Percentiles rank a stretch among this genome's conserved stretches.
These are phyloP conservation scores for Penicillium cataractarum DNA, from an alignment of 495 filamentous ascomycete genomes.

Conservation along the genomic window DNA sequence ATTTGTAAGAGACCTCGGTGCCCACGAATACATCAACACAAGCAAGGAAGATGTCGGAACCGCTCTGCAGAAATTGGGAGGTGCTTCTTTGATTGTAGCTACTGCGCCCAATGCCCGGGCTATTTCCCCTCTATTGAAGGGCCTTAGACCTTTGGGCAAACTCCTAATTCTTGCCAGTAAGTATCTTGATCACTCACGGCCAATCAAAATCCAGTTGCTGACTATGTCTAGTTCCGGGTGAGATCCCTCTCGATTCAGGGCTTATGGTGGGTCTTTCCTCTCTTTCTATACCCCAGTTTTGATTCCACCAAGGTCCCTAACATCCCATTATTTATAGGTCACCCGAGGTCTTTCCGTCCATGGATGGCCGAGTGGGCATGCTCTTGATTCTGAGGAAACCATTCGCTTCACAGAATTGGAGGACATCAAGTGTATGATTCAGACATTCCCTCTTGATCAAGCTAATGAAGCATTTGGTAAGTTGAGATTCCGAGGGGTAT, in stretches of 20 bases:
- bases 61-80: constrained; percentile 60
- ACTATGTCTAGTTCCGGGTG: constrained; percentile 26
- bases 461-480: constrained; percentile 55
- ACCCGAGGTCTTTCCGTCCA: constrained; percentile 54
- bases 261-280: background rate
- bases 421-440: constrained; percentile 63
- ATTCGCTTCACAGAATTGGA: constrained; percentile 62
- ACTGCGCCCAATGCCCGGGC: constrained; percentile 63
- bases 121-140: constrained; percentile 58
- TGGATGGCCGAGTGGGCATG: constrained; percentile 67
- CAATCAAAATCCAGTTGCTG: background rate
- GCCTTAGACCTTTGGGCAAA: constrained; percentile 60
- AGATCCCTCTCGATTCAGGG: constrained; percentile 18
- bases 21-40: constrained; percentile 68
- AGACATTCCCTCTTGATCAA: constrained; percentile 63
- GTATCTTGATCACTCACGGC: background rate
- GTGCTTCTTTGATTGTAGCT: constrained; percentile 62
- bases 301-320: background rate
- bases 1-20: constrained; percentile 64
- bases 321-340: constrained; percentile 10
- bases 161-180: constrained; percentile 56
- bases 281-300: background rate
- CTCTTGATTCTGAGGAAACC: constrained; percentile 66
- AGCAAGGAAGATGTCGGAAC: constrained; percentile 54
- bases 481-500: background rate